Percentiles rank a stretch among this genome's conserved stretches.
These are phyloP conservation scores for Crithidia thermophila DNA, from an alignment of 208 protist genomes.

Conservation along the genomic window DNA sequence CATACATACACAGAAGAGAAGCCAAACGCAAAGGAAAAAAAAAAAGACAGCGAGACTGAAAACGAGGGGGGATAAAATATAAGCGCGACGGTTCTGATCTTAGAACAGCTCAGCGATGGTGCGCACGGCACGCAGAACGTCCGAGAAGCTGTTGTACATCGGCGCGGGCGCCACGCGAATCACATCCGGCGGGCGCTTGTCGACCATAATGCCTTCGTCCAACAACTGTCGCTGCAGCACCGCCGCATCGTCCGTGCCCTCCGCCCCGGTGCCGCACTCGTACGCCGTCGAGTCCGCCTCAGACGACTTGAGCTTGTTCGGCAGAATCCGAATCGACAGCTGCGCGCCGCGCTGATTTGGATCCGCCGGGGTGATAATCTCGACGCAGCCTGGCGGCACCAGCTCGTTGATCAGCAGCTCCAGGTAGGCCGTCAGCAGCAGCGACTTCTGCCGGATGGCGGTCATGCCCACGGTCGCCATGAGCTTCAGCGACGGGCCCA, in stretches of 20 bases:
- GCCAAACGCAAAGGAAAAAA: background rate
- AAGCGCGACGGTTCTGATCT: too few species aligned
- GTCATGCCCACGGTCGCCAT: slow-evolving; percentile 83
- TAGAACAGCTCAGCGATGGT: slow-evolving; percentile 51
- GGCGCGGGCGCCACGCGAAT: slow-evolving; percentile 83
- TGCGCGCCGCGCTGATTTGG: slow-evolving; percentile 85
- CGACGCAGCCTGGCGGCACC: slow-evolving; percentile 53
- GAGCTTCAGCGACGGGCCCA: slow-evolving; percentile 85
- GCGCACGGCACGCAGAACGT: slow-evolving; percentile 78
- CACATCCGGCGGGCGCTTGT: slow-evolving; percentile 62
- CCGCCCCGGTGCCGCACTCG: slow-evolving; percentile 37
- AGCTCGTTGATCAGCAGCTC: slow-evolving; percentile 85
- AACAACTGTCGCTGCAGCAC: slow-evolving; percentile 53
- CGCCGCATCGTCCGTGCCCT: slow-evolving; percentile 45
- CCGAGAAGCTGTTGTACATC: slow-evolving; percentile 94
- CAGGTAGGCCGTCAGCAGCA: slow-evolving; percentile 90
- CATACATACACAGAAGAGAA: background rate
- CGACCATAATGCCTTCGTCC: slow-evolving; percentile 58
- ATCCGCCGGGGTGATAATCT: slow-evolving; percentile 90
- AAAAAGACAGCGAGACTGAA: background rate
- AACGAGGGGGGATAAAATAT: background rate
- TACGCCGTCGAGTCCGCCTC: slow-evolving; percentile 26
- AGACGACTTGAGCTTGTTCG: slow-evolving; percentile 40
- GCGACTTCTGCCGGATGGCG: slow-evolving; percentile 80
- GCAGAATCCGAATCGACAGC: slow-evolving; percentile 84